These are phyloP conservation scores for Podaxis pistillaris DNA, from an alignment of 768 basidiomycete genomes.

Conservation along the genomic window DNA sequence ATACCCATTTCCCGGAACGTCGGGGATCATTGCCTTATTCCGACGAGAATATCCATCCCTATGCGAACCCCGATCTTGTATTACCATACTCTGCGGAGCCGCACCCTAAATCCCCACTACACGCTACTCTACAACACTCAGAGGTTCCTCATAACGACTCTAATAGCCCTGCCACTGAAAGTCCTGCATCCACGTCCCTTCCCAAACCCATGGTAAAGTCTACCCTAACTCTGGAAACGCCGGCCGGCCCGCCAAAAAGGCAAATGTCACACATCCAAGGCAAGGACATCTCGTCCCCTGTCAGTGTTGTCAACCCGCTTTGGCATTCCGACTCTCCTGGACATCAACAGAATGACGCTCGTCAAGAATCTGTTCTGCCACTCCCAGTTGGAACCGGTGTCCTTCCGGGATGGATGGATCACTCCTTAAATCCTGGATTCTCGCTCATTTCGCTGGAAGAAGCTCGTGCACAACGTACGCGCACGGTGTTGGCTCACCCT, in stretches of 20 bases:
- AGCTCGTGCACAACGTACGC: slow-evolving; percentile 69
- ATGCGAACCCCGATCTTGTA: slow-evolving; percentile 76
- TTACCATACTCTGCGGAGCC: slow-evolving; percentile 34
- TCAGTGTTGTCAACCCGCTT: slow-evolving; percentile 36
- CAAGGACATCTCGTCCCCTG: slow-evolving; percentile 58
- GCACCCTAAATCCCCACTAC: slow-evolving; percentile 26
- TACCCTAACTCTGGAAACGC: slow-evolving; percentile 34
- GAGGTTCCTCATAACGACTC: slow-evolving; percentile 48
- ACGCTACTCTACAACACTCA: slow-evolving; percentile 26
- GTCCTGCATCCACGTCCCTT: slow-evolving; percentile 25
- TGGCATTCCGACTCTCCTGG: slow-evolving; percentile 21
- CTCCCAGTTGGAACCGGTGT: slow-evolving; percentile 28
- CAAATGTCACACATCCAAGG: slow-evolving; percentile 39
- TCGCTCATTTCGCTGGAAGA: slow-evolving; percentile 76
- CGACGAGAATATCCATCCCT: slow-evolving; percentile 59
- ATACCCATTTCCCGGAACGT: slow-evolving; percentile 16
- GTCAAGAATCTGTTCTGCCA: slow-evolving; percentile 17
- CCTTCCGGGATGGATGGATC: slow-evolving; percentile 54
- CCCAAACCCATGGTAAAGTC: slow-evolving; percentile 34
- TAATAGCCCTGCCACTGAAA: slow-evolving; percentile 48
- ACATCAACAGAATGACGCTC: slow-evolving; percentile 27
- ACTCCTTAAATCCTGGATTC: slow-evolving; percentile 47
- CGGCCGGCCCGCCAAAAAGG: slow-evolving; percentile 25
- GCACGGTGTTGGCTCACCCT: slow-evolving; percentile 37
- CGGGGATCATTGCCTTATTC: slow-evolving; percentile 23